Evolutionary conservation across 148 eudicot species (phyloP).

Genomic region (Talinum fruticosum): DNA sequence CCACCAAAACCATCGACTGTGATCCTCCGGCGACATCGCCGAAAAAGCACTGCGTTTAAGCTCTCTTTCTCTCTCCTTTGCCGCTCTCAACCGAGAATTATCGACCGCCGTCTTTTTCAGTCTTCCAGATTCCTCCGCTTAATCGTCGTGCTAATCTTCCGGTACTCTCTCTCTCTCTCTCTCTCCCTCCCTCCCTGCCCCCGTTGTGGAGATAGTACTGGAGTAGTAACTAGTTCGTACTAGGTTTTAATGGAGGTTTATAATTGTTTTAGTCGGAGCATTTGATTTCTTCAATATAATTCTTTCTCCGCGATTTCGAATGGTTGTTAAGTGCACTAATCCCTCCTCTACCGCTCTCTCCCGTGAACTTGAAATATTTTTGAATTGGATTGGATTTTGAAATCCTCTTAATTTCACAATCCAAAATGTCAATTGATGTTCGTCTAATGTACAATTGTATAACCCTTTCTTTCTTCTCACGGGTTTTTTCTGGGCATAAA

Average conservation of each 20-base stretch:
- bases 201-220: too few relatives aligned
- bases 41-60: too few relatives aligned
- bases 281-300: not conserved
- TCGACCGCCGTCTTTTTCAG: not conserved
- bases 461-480: too few relatives aligned
- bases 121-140: not conserved
- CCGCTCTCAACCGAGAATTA: not conserved
- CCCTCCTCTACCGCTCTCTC: not conserved
- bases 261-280: not conserved
- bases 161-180: conserved; percentile 2
- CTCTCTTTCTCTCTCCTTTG: not conserved
- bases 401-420: too few relatives aligned
- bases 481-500: not conserved
- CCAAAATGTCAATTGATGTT: too few relatives aligned
- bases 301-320: not conserved
- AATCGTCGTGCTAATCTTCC: not conserved
- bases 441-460: too few relatives aligned
- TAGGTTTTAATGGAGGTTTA: not conserved
- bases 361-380: not conserved
- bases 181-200: not conserved
- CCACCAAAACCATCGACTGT: not conserved
- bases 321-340: not conserved
- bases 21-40: conserved; percentile 2
- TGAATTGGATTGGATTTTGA: not conserved
- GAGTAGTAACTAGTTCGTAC: not conserved